phyloP scores from a whole-genome alignment of 2,329 filamentous ascomycete genomes.

The Microsporum audouinii region DNA sequence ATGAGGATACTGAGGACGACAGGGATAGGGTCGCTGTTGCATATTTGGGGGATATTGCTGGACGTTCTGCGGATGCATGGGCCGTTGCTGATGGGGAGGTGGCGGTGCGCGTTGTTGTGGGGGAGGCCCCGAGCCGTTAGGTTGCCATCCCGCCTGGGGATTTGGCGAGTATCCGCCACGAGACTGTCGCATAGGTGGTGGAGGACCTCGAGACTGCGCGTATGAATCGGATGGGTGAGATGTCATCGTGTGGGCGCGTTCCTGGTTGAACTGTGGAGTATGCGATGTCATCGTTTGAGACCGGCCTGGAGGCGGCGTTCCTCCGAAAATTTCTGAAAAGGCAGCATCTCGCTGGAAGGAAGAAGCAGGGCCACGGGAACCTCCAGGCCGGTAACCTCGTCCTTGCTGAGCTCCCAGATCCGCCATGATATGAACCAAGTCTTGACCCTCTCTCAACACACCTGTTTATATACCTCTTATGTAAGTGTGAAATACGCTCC shows the following conservation, averaged over 20 bases:
- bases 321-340: slow-evolving; percentile 92
- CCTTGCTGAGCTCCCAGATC: slow-evolving; percentile 53
- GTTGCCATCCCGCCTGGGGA: slow-evolving; percentile 31
- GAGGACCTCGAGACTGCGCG: slow-evolving; percentile 26
- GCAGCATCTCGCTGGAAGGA: slow-evolving; percentile 75
- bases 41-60: slow-evolving; percentile 40
- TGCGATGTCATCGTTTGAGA: slow-evolving; percentile 93
- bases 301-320: slow-evolving; percentile 70
- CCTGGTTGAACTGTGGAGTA: slow-evolving; percentile 48
- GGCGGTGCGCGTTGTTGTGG: slow-evolving; percentile 16
- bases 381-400: slow-evolving; percentile 45
- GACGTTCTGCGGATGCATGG: neutral
- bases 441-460: neutral
- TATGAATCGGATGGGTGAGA: slow-evolving; percentile 39
- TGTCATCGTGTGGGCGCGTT: slow-evolving; percentile 70
- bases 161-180: slow-evolving; percentile 34
- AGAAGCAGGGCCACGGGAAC: slow-evolving; percentile 41
- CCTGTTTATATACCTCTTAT: neutral
- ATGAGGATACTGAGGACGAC: slow-evolving; percentile 59
- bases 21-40: slow-evolving; percentile 51
- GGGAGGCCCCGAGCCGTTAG: slow-evolving; percentile 20
- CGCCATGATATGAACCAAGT: slow-evolving; percentile 38
- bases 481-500: neutral
- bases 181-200: slow-evolving; percentile 33
- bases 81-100: slow-evolving; percentile 21